phyloP scores from a whole-genome alignment of 225 moss, liverwort and hornwort genomes.

The Lunularia cruciata region DNA sequence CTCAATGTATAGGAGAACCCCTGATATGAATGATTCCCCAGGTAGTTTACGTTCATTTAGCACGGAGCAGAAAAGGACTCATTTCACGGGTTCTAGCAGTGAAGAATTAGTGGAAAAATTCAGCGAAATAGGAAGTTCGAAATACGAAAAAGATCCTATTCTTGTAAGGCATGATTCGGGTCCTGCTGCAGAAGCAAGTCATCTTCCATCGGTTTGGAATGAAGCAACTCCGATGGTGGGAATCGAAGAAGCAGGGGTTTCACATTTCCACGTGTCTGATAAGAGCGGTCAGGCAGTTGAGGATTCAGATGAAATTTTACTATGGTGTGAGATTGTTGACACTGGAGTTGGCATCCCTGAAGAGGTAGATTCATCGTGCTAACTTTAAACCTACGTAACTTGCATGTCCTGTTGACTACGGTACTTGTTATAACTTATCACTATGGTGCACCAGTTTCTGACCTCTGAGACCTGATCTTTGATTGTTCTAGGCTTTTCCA shows the following conservation, averaged over 20 bases:
- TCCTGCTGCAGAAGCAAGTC: neutral
- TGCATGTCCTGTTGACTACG: neutral
- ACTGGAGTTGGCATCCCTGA: conserved; percentile 35
- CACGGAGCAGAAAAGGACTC: conserved; percentile 4
- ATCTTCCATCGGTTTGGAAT: neutral
- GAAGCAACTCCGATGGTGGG: conserved; percentile 13
- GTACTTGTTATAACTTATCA: neutral
- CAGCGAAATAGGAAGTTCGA: neutral
- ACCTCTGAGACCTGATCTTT: no score
- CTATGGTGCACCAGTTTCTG: no score
- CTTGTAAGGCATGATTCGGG: neutral
- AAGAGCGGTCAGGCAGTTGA: neutral
- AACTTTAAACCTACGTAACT: no score
- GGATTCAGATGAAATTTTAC: neutral
- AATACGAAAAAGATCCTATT: neutral
- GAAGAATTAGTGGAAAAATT: neutral
- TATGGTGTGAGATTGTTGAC: conserved; percentile 32
- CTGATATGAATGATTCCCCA: conserved; percentile 1
- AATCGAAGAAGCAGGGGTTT: conserved; percentile 6
- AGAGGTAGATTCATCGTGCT: conserved; percentile 8
- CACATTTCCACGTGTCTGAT: neutral
- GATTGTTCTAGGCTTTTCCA: conserved; percentile 24
- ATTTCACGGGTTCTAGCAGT: conserved; percentile 6
- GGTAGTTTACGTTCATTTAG: conserved; percentile 8
- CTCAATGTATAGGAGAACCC: conserved; percentile 4